Percentiles rank a stretch among this genome's conserved stretches.
These are phyloP conservation scores for Fagopyrum homotropicum DNA, from an alignment of 148 eudicot genomes.

Conservation along the genomic window DNA sequence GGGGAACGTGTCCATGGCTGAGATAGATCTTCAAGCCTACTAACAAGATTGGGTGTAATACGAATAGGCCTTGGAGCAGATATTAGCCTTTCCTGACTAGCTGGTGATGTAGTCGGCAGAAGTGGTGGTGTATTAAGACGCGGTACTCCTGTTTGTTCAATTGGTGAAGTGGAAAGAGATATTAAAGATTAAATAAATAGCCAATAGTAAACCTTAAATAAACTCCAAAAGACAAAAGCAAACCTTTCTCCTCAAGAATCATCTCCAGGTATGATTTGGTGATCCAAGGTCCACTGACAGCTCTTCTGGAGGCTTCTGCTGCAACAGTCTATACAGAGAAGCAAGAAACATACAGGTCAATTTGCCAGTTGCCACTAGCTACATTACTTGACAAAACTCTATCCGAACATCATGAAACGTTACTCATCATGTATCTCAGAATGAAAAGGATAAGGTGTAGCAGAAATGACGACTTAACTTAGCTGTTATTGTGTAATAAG, in stretches of 20 bases:
- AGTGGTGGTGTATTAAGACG: constrained; percentile 92
- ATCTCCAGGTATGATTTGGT: constrained; percentile 96
- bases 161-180: constrained; percentile 4
- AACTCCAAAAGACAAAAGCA: background rate
- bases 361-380: background rate
- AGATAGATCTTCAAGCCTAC: constrained; percentile 81
- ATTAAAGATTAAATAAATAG: background rate
- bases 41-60: constrained; percentile 63
- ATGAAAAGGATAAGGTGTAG: background rate
- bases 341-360: background rate
- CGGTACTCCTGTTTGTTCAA: constrained; percentile 64
- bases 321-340: constrained; percentile 63
- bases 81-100: constrained; percentile 47
- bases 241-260: constrained; percentile 88
- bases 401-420: background rate
- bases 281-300: constrained; percentile 83
- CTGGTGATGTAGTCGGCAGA: constrained; percentile 32
- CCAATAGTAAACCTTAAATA: background rate
- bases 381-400: background rate
- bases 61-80: constrained; percentile 90
- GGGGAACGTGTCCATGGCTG: constrained; percentile 99
- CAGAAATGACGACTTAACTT: background rate
- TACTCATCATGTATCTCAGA: background rate
- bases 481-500: background rate
- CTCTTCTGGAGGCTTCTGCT: constrained; percentile 70